These are phyloP conservation scores for Paratinospora sagittata DNA, from an alignment of 164 flowering plant species.

Conservation along the genomic window DNA sequence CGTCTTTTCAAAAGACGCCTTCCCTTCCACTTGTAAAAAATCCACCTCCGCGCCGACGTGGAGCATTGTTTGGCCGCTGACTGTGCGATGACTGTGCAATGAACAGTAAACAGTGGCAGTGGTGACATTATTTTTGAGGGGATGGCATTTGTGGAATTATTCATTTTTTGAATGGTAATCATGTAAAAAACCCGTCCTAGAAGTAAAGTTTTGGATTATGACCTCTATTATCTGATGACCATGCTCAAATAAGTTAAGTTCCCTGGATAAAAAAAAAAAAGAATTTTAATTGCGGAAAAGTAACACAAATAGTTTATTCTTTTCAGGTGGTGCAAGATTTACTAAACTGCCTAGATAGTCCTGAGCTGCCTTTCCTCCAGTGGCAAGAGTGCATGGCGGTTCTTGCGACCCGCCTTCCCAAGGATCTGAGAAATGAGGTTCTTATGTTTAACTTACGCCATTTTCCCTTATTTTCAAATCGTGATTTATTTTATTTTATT, in stretches of 20 bases:
- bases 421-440: constrained; percentile 77
- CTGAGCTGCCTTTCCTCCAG: constrained; percentile 96
- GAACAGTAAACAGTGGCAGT: no score
- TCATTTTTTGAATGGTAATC: no score
- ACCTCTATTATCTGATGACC: background rate
- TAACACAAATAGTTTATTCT: background rate
- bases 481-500: background rate
- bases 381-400: constrained; percentile 99
- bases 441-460: constrained; percentile 7
- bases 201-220: background rate
- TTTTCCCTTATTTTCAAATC: background rate
- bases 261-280: background rate
- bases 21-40: no score
- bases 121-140: no score
- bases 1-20: no score
- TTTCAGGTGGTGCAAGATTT: constrained; percentile 87
- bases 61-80: no score
- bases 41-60: no score
- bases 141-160: no score
- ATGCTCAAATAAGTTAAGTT: constrained; percentile 2
- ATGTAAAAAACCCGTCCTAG: no score
- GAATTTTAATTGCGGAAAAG: background rate
- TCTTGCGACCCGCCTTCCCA: constrained; percentile 88
- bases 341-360: constrained; percentile 89
- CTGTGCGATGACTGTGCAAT: no score